phyloP scores from a whole-genome alignment of 192 early-diverging fungal species.

The Neocallimastix lanati region DNA sequence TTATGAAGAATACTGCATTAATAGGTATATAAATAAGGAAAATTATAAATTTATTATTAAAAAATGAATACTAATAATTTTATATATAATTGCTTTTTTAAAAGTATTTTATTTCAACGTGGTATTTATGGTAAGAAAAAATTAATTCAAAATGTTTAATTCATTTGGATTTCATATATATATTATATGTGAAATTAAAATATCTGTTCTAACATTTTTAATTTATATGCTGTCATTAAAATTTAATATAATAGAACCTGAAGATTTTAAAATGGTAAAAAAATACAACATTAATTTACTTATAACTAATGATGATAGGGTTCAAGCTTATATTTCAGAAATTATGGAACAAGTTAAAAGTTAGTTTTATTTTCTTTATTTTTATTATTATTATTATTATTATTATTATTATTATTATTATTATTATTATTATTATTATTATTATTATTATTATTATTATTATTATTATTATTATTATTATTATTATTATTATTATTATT shows the following conservation, averaged over 20 bases:
- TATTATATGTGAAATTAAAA: background rate
- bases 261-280: conserved; percentile 64
- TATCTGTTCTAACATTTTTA: no score
- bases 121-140: conserved; percentile 52
- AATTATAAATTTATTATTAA: conserved; percentile 2
- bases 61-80: background rate
- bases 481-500: no score
- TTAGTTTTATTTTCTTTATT: no score
- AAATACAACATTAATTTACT: conserved; percentile 75
- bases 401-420: no score
- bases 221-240: background rate
- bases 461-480: no score
- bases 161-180: background rate
- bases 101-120: conserved; percentile 76
- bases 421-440: no score
- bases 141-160: conserved; percentile 20
- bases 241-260: background rate
- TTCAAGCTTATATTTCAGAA: conserved; percentile 54
- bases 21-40: conserved; percentile 27
- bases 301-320: conserved; percentile 49
- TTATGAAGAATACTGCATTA: conserved; percentile 44
- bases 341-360: conserved; percentile 66
- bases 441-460: no score
- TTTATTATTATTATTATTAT: no score
- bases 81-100: background rate